A percentile compares a stretch with the other conserved stretches of the same genome.
Evolutionary conservation across 345 rosid genomes (phyloP).

Genomic region (Geranium rotundifolium): DNA sequence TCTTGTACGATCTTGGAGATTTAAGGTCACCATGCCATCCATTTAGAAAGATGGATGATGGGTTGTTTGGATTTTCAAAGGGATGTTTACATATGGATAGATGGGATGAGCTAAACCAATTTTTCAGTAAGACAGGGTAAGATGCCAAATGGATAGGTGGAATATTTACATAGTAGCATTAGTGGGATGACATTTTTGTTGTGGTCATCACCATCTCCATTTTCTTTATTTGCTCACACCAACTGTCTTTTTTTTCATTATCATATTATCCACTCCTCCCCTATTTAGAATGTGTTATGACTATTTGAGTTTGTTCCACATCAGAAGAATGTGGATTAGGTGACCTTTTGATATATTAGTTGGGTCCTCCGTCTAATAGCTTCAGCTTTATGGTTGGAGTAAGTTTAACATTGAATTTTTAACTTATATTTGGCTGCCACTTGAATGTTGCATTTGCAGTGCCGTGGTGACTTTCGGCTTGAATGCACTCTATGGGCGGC

Average conservation of each 20-base stretch:
- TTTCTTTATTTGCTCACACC: too few species aligned
- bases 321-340: too few species aligned
- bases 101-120: slow-evolving; percentile 76
- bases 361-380: too few species aligned
- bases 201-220: too few species aligned
- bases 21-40: slow-evolving; percentile 60
- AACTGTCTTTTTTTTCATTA: too few species aligned
- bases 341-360: too few species aligned
- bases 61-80: slow-evolving; percentile 78
- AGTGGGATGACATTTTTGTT: neutral
- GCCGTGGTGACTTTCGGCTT: slow-evolving; percentile 71
- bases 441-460: slow-evolving; percentile 27
- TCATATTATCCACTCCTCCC: too few species aligned
- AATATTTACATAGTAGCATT: neutral
- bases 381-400: too few species aligned
- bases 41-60: slow-evolving; percentile 45
- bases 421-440: too few species aligned
- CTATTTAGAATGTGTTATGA: too few species aligned
- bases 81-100: slow-evolving; percentile 88
- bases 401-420: too few species aligned
- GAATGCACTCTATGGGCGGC: slow-evolving; percentile 87
- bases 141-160: slow-evolving; percentile 5
- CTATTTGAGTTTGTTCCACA: too few species aligned
- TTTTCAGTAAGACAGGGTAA: slow-evolving; percentile 58
- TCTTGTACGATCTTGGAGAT: slow-evolving; percentile 55